Percentiles rank a stretch among this genome's conserved stretches.
Conservation (phyloP, 2,329 filamentous ascomycete genomes). For the Calonectria hongkongensis region DNA sequence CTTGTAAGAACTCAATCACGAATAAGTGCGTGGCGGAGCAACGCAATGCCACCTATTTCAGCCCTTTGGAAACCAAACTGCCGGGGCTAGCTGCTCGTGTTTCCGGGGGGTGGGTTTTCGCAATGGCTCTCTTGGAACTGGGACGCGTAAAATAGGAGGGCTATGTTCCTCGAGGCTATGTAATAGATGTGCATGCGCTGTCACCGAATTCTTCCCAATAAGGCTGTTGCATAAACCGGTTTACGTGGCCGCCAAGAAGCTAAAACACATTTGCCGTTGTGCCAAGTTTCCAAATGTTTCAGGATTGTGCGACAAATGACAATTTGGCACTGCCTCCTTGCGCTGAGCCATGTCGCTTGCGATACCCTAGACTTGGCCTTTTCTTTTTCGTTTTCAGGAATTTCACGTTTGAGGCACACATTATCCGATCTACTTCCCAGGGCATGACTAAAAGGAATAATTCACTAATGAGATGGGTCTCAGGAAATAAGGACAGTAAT, state of each 20-base stretch:
- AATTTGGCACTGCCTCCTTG: not conserved
- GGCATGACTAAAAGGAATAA: too few relatives aligned
- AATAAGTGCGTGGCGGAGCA: slow-evolving; percentile 22
- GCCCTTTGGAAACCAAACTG: slow-evolving; percentile 6
- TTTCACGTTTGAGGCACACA: too few relatives aligned
- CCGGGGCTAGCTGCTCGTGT: not conserved
- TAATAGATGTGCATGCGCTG: too few relatives aligned
- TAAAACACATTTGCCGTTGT: not conserved
- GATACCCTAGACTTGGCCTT: not conserved
- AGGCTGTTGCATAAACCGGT: not conserved
- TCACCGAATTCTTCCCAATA: not conserved
- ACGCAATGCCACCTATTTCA: slow-evolving; percentile 14
- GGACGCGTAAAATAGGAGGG: not conserved
- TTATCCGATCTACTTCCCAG: too few relatives aligned
- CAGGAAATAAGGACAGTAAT: too few relatives aligned
- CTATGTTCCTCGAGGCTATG: slow-evolving; percentile 5
- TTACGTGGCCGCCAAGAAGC: slow-evolving; percentile 6
- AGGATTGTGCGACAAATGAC: not conserved
- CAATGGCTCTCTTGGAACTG: not conserved
- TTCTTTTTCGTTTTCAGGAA: not conserved
- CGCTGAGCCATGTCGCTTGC: not conserved
- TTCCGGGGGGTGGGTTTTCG: not conserved
- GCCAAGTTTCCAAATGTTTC: slow-evolving; percentile 3
- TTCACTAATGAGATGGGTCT: too few relatives aligned
- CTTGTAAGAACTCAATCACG: slow-evolving; percentile 22